A percentile compares a stretch with the other conserved stretches of the same genome.
Conservation (phyloP, 2,329 filamentous ascomycete species). For the Xylariaceae sp. region DNA sequence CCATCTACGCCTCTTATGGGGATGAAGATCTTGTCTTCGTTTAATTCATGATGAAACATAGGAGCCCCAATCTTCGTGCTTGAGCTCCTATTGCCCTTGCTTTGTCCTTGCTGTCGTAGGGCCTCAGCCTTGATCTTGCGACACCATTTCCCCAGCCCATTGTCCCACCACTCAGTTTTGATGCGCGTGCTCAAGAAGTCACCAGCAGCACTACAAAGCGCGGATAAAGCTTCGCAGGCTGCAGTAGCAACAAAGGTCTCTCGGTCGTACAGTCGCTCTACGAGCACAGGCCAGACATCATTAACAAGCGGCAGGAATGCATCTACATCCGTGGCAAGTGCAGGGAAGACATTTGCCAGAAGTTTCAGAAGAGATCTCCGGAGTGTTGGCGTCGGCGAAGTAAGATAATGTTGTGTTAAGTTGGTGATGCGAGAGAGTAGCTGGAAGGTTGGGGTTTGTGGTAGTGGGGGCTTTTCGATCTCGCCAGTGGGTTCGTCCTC, state of each 20-base stretch:
- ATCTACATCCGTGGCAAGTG: slow-evolving; percentile 73
- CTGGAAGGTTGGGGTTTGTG: slow-evolving; percentile 75
- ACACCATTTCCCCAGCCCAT: slow-evolving; percentile 48
- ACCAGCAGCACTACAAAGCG: slow-evolving; percentile 68
- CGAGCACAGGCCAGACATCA: slow-evolving; percentile 81
- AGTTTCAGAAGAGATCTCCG: slow-evolving; percentile 75
- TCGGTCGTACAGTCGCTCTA: slow-evolving; percentile 61
- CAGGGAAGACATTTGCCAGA: slow-evolving; percentile 66
- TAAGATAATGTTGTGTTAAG: slow-evolving; percentile 86
- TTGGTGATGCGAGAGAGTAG: slow-evolving; percentile 77
- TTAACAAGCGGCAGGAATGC: slow-evolving; percentile 86
- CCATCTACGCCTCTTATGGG: slow-evolving; percentile 24
- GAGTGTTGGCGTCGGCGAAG: slow-evolving; percentile 75
- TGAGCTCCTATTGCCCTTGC: slow-evolving; percentile 1
- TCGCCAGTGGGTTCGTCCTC: slow-evolving; percentile 33
- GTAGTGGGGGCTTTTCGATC: slow-evolving; percentile 51
- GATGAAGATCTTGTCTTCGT: slow-evolving; percentile 22
- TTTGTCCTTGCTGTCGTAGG: slow-evolving; percentile 15
- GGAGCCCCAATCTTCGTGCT: slow-evolving; percentile 8
- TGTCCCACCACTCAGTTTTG: slow-evolving; percentile 64
- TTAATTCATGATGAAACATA: slow-evolving; percentile 1
- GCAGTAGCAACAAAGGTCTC: slow-evolving; percentile 67
- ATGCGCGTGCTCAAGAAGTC: slow-evolving; percentile 78
- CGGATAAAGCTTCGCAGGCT: slow-evolving; percentile 64
- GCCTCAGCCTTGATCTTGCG: slow-evolving; percentile 40